phyloP scores from a whole-genome alignment of 2,329 filamentous ascomycete species.

The Pseudogymnoascus sp. region DNA sequence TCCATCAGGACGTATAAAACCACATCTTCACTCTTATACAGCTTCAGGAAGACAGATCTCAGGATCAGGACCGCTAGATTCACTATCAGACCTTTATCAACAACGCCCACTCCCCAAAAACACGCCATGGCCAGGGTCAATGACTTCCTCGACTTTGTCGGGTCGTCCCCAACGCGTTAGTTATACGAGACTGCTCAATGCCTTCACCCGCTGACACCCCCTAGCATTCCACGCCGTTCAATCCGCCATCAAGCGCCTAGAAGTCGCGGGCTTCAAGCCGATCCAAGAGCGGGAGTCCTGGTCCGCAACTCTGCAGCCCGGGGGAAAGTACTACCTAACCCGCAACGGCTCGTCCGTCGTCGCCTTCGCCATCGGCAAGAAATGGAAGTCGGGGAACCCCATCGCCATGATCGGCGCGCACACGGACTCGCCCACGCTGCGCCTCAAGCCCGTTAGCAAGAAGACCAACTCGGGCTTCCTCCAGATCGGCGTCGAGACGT shows the following conservation, averaged over 20 bases:
- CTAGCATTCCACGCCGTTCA: constrained; percentile 90
- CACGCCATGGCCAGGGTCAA: constrained; percentile 22
- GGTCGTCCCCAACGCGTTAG: constrained; percentile 87
- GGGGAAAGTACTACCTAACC: constrained; percentile 94
- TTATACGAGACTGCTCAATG: constrained; percentile 15
- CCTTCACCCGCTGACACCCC: constrained; percentile 19
- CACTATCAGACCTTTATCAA: neutral
- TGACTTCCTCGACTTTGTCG: constrained; percentile 89
- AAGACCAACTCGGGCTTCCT: constrained; percentile 80
- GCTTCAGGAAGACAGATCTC: neutral
- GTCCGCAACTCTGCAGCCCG: constrained; percentile 70
- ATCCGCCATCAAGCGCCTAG: constrained; percentile 66
- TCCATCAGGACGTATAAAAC: neutral
- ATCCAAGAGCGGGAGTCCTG: constrained; percentile 90
- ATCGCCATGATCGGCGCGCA: constrained; percentile 92
- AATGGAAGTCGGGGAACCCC: constrained; percentile 87
- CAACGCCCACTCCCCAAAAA: constrained; percentile 11
- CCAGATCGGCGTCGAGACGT: constrained; percentile 93
- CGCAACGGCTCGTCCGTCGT: constrained; percentile 88
- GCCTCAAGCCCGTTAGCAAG: constrained; percentile 91
- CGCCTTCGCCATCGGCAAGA: constrained; percentile 82
- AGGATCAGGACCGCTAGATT: neutral
- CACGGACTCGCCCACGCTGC: constrained; percentile 87
- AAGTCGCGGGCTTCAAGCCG: constrained; percentile 76
- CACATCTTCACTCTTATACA: neutral